Percentiles rank a stretch among this genome's conserved stretches.
These are phyloP conservation scores for Viridothelium virens DNA, from an alignment of 495 filamentous ascomycete genomes.

Conservation along the genomic window DNA sequence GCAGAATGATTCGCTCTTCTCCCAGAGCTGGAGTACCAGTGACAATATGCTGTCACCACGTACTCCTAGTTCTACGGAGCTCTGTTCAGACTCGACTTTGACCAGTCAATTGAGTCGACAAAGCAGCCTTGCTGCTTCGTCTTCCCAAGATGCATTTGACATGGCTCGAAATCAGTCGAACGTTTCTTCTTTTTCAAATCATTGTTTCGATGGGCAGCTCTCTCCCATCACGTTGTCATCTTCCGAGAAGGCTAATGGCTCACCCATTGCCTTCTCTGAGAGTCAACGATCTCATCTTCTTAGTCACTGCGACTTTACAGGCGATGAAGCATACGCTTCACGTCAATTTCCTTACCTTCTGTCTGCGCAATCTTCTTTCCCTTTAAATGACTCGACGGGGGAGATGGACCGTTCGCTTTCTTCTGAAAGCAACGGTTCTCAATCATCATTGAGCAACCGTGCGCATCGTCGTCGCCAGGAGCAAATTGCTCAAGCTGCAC, in stretches of 20 bases:
- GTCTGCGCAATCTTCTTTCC: slow-evolving; percentile 15
- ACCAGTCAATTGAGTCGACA: slow-evolving; percentile 31
- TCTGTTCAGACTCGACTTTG: slow-evolving; percentile 20
- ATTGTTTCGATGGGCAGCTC: slow-evolving; percentile 7
- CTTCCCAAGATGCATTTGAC: slow-evolving; percentile 23
- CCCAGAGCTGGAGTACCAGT: background rate
- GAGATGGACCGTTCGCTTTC: slow-evolving; percentile 29
- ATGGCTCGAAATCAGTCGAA: slow-evolving; percentile 31
- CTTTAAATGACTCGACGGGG: slow-evolving; percentile 21
- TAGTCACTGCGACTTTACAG: background rate
- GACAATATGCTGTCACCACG: slow-evolving; percentile 17
- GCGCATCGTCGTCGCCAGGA: slow-evolving; percentile 25
- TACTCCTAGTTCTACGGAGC: slow-evolving; percentile 20
- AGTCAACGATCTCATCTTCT: slow-evolving; percentile 13
- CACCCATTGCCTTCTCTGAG: slow-evolving; percentile 7
- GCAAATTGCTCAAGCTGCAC: slow-evolving; percentile 20
- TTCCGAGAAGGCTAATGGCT: slow-evolving; percentile 1
- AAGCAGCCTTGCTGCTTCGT: slow-evolving; percentile 24
- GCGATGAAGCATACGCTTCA: slow-evolving; percentile 1
- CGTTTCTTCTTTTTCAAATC: slow-evolving; percentile 25
- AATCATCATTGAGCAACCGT: slow-evolving; percentile 21
- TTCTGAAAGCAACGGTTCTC: slow-evolving; percentile 22
- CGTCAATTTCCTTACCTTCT: slow-evolving; percentile 19
- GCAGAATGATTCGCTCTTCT: background rate
- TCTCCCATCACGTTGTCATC: background rate